A percentile compares a stretch with the other conserved stretches of the same genome.
phyloP scores from a whole-genome alignment of 768 basidiomycete species.

The Amanita pallidorosea region DNA sequence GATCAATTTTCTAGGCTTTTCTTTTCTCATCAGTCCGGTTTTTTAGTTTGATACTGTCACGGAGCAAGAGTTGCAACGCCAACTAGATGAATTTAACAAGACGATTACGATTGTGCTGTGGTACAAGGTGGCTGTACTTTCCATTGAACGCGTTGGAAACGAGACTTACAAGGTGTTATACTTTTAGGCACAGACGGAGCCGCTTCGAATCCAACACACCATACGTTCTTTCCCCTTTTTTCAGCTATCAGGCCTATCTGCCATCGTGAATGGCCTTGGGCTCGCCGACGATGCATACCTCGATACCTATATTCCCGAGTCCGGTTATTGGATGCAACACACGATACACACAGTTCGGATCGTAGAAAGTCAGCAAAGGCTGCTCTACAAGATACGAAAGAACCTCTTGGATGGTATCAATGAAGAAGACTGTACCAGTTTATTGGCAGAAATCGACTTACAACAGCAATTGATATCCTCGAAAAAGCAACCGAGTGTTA shows the following conservation, averaged over 20 bases:
- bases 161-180: neutral
- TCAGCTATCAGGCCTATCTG: slow-evolving; percentile 40
- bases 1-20: neutral
- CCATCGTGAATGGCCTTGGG: slow-evolving; percentile 44
- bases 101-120: slow-evolving; percentile 59
- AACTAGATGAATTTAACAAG: slow-evolving; percentile 34
- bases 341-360: slow-evolving; percentile 45
- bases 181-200: slow-evolving; percentile 37
- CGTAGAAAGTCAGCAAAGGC: slow-evolving; percentile 47
- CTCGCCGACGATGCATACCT: slow-evolving; percentile 42
- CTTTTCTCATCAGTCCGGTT: neutral
- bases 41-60: slow-evolving; percentile 1
- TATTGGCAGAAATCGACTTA: slow-evolving; percentile 43
- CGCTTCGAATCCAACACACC: slow-evolving; percentile 45
- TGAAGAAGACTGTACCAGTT: slow-evolving; percentile 46
- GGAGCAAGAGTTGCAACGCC: slow-evolving; percentile 23
- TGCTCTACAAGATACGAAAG: slow-evolving; percentile 52
- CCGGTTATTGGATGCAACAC: slow-evolving; percentile 62
- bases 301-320: slow-evolving; percentile 44
- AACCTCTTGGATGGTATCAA: slow-evolving; percentile 45
- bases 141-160: neutral
- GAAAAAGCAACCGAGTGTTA: slow-evolving; percentile 8
- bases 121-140: slow-evolving; percentile 40
- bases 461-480: slow-evolving; percentile 19
- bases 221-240: slow-evolving; percentile 59